These are phyloP conservation scores for Coemansia sp. DNA, from an alignment of 192 early-diverging fungal species.

Conservation along the genomic window DNA sequence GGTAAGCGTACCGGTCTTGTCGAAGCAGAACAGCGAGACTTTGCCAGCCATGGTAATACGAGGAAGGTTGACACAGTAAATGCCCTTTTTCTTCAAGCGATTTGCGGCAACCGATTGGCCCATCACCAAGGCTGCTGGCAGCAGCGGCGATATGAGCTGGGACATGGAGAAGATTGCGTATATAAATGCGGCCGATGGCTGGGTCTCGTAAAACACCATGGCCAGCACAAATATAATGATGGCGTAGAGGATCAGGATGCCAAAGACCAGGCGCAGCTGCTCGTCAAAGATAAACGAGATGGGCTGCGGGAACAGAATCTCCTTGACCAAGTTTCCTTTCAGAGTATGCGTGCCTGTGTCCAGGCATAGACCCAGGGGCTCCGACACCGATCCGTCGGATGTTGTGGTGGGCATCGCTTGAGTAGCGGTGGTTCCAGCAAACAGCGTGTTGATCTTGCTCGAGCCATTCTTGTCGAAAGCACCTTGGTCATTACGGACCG, in stretches of 20 bases:
- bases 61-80: constrained; percentile 70
- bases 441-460: constrained; percentile 63
- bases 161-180: constrained; percentile 74
- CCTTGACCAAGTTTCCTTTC: constrained; percentile 70
- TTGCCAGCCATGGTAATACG: constrained; percentile 74
- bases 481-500: constrained; percentile 58
- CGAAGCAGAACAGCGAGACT: constrained; percentile 74
- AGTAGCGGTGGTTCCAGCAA: constrained; percentile 67
- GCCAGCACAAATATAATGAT: constrained; percentile 57
- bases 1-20: constrained; percentile 79
- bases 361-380: constrained; percentile 54
- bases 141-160: constrained; percentile 64
- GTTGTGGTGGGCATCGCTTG: constrained; percentile 48
- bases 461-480: constrained; percentile 51
- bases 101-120: constrained; percentile 68
- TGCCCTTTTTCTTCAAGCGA: constrained; percentile 61
- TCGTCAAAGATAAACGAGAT: constrained; percentile 78
- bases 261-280: constrained; percentile 70
- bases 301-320: constrained; percentile 69
- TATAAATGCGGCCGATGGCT: constrained; percentile 65
- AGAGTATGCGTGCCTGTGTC: constrained; percentile 65
- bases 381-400: constrained; percentile 24
- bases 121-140: constrained; percentile 72
- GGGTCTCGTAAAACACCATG: constrained; percentile 54
- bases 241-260: constrained; percentile 66